A percentile compares a stretch with the other conserved stretches of the same genome.
phyloP scores from a whole-genome alignment of 2,329 filamentous ascomycete species.

The Dryadomyces quercivorus region DNA sequence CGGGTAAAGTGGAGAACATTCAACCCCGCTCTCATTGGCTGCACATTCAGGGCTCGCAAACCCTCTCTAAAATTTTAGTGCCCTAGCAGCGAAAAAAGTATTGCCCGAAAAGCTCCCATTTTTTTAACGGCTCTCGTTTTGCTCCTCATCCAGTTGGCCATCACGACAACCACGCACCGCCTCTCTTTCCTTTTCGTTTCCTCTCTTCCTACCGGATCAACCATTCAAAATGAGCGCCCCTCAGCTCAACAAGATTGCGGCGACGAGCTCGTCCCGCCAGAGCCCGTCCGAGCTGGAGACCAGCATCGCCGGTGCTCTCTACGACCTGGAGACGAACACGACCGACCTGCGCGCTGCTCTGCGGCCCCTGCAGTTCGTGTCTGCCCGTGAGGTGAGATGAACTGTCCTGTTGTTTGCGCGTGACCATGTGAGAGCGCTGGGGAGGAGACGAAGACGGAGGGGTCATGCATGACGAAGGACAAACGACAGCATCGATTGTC shows the following conservation, averaged over 20 bases:
- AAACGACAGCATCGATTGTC: not conserved
- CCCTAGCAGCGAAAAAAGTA: not conserved
- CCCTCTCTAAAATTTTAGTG: constrained; percentile 1
- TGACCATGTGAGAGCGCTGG: not conserved
- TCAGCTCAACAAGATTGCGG: constrained; percentile 92
- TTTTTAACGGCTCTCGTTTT: not conserved
- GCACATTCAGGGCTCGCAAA: not conserved
- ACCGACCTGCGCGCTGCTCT: constrained; percentile 93
- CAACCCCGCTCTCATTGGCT: not conserved
- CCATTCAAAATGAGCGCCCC: constrained; percentile 41
- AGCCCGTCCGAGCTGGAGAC: constrained; percentile 96
- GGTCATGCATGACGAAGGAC: too few species aligned
- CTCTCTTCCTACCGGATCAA: not conserved
- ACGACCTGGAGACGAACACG: constrained; percentile 99
- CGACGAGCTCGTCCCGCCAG: constrained; percentile 91
- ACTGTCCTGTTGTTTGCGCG: constrained; percentile 3
- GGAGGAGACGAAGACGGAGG: not conserved
- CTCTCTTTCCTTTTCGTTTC: not conserved
- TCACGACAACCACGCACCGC: not conserved
- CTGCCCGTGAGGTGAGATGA: constrained; percentile 93
- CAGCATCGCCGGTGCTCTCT: constrained; percentile 92
- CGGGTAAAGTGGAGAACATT: not conserved
- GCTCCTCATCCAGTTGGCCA: not conserved
- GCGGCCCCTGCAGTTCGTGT: constrained; percentile 96
- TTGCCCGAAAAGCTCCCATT: not conserved